Evolutionary conservation across 2,329 filamentous ascomycete species (phyloP).

Genomic region (Fusarium dimerum): DNA sequence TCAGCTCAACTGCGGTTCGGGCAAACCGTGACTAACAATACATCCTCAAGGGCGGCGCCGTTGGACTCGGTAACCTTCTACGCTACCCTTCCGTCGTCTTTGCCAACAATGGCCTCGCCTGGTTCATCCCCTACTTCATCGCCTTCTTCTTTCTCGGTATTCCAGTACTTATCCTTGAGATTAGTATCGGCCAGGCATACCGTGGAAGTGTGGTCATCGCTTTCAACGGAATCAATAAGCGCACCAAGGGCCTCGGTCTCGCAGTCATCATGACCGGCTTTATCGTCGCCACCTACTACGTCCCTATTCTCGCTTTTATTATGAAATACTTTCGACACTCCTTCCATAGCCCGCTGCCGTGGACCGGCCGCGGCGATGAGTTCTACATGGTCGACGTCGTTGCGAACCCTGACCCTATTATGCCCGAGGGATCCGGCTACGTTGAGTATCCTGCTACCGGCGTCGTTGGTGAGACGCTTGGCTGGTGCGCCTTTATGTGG

Average conservation of each 20-base stretch:
- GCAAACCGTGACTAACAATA: too few relatives aligned
- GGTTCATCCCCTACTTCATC: conserved; percentile 5
- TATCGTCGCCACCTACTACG: conserved; percentile 54
- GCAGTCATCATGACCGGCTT: conserved; percentile 51
- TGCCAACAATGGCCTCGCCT: conserved; percentile 1
- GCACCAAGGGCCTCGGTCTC: conserved; percentile 53
- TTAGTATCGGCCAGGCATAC: conserved; percentile 67
- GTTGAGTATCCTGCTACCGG: conserved; percentile 47
- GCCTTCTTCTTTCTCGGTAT: conserved; percentile 44
- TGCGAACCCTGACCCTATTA: conserved; percentile 44
- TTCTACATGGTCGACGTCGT: conserved; percentile 55
- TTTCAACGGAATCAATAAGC: conserved; percentile 48
- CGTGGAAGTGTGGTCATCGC: conserved; percentile 53
- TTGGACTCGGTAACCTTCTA: conserved; percentile 6
- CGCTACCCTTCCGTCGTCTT: conserved; percentile 3
- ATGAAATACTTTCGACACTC: conserved; percentile 57
- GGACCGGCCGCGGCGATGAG: conserved; percentile 48
- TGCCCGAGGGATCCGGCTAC: conserved; percentile 41
- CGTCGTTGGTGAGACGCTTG: conserved; percentile 57
- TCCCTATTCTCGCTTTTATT: conserved; percentile 55
- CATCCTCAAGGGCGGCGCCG: neutral
- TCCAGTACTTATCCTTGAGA: conserved; percentile 53
- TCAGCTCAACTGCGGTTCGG: too few relatives aligned
- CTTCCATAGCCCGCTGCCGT: conserved; percentile 53
- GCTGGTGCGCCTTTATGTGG: conserved; percentile 60